Evolutionary conservation across 2,329 filamentous ascomycete genomes (phyloP).

Genomic region (Aureobasidium sp.): DNA sequence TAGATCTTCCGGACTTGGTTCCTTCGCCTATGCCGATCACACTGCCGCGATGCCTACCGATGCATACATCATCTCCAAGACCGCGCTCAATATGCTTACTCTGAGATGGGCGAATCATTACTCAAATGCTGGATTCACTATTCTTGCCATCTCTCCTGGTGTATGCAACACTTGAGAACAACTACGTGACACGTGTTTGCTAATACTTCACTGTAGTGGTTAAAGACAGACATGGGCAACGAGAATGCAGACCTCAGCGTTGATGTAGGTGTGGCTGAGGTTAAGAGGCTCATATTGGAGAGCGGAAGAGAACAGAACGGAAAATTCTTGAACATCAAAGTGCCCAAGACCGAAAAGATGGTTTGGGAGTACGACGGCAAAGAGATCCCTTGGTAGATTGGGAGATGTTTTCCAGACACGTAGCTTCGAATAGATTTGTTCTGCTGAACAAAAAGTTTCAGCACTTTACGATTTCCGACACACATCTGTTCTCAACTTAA

Average conservation of each 20-base stretch:
- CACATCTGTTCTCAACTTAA: no score
- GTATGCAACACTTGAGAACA: constrained; percentile 27
- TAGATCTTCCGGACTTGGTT: constrained; percentile 39
- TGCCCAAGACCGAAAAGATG: constrained; percentile 35
- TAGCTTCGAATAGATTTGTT: not conserved
- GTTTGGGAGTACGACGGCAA: constrained; percentile 20
- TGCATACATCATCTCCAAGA: constrained; percentile 42
- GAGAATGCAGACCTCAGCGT: constrained; percentile 36
- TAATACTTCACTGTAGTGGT: constrained; percentile 32
- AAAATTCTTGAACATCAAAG: constrained; percentile 42
- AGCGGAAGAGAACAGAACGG: constrained; percentile 36
- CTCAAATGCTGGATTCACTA: constrained; percentile 36
- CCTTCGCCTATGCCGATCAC: constrained; percentile 28
- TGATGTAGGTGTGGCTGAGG: constrained; percentile 33
- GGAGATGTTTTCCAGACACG: not conserved
- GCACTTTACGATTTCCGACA: no score
- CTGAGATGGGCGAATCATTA: constrained; percentile 36
- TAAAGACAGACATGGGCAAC: constrained; percentile 40
- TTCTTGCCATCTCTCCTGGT: constrained; percentile 39
- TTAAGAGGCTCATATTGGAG: constrained; percentile 40
- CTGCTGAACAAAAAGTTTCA: no score
- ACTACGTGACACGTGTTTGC: not conserved
- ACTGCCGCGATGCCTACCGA: constrained; percentile 26
- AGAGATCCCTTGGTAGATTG: constrained; percentile 18
- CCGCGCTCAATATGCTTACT: constrained; percentile 43